Base-by-base conservation (phyloP, 2,329 filamentous ascomycete species). In the Aspergillus arachidicola region DNA sequence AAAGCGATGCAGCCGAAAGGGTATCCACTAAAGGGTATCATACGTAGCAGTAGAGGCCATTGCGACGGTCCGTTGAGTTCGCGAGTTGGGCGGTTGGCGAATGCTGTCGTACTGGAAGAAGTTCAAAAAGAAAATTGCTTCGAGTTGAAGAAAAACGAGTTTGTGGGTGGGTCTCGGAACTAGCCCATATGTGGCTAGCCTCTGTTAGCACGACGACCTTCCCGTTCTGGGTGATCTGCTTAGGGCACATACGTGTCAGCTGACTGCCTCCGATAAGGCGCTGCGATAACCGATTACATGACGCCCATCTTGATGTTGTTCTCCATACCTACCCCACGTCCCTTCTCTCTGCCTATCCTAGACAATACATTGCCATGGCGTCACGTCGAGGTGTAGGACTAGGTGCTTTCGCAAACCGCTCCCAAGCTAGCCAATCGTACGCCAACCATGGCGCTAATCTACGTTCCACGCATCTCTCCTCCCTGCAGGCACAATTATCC, bases 401-500 rank as follows among this genome's bases (percentile, higher is more conserved):
- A 62, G 93, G 91, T 36, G 94, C 94, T 75, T 96, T 97, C 75
- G 91, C 93, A 78, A 91, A 93, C 69, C 91, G 89, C 66, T 91
- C 89, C 60, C 88, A 97, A 67, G 91, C 93, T 11, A 92, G 90
- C 32, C 91, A 94, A 59, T 94, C 95, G 73, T 98, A 94, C 82
- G 93, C 94, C 64, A 90, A 88, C 30, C 94, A 97, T 83, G 95
- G 95, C 75, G 91, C 89, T 66, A 89, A 87, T 57, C 89, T 99
- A n/a, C 92, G 94, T 67, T 91, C 87, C 62, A 89, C 88, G 71
- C 94, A 98, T 79, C 88, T 93, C 55, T 87, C 89, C 69, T 94
- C 94, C 21, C 89, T 99, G 70, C 90, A 93, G 73, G 96, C 93
- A 43, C 95, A 99, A 77, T 90, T 99, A 66, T 90, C 93, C 68